Evolutionary conservation across 2,329 filamentous ascomycete genomes (phyloP), one percentile per base, ranked within the genome.

Genomic region (Magnaporthiopsis rhizophila): DNA sequence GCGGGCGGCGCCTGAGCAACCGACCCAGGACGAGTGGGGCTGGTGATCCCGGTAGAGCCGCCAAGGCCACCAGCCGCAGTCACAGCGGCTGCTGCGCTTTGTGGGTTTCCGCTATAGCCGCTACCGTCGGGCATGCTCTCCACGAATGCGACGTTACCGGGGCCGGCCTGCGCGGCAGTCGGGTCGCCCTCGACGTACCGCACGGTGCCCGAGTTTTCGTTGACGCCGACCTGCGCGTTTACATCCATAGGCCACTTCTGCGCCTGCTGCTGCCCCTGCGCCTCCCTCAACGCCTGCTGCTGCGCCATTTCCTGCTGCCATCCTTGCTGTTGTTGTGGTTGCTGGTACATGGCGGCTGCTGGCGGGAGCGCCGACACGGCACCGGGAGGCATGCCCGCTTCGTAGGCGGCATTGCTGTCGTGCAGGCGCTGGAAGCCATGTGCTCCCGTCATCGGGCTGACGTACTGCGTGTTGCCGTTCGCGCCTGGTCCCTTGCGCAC

Each of bases 401-500:
- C 73, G 58, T 69, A 75, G 61, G 70, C 72, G 8, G 75, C 73
- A 28, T 69, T 68, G 60, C 74, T 74, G 50, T 74, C 70, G 26
- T 74, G 73, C 15, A 80, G 68, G 1, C 77, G 74, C n/a, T 74
- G 70, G 62, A 80, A 80, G 15, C 73, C 74, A 1, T 71, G 73
- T 13, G 73, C 74, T 36, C 69, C 69, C 45, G 65, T 67, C 61
- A 68, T 62, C 18, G 58, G 62, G 3, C 68, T 73, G 65, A 78
- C 76, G 66, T 78, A 79, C 34, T 77, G 74, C 32, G 76, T 75
- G 59, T 74, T 69, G 65, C 75, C 66, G 65, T 67, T 66, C 64
- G 71, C 69, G 0, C 78, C 79, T 3, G 80, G 76, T 1, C 80
- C 80, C 61, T 74, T 67, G 30, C 80, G 79, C 24, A 71, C 65